A percentile compares a stretch with the other conserved stretches of the same genome.
These are phyloP conservation scores for Pinus albicaulis DNA, from an alignment of 75 land plant genomes.

Conservation along the genomic window DNA sequence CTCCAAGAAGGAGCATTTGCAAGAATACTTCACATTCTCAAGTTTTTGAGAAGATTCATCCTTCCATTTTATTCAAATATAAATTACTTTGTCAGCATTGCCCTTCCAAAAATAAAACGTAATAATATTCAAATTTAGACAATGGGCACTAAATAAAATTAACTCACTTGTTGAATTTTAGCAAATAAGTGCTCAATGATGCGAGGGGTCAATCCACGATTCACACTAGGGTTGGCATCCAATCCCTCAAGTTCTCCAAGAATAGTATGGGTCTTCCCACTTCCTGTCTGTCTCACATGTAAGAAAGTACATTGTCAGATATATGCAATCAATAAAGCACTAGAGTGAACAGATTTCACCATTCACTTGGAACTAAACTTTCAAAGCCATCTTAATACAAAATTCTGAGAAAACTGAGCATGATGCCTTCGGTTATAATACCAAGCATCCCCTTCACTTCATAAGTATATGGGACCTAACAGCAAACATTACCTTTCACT, in stretches of 20 bases:
- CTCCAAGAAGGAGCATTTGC: conserved; percentile 53
- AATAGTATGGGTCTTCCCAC: conserved; percentile 39
- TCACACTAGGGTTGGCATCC: conserved; percentile 12
- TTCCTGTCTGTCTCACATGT: conserved; percentile 30
- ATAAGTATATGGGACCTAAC: too few relatives aligned
- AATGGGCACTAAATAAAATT: not conserved
- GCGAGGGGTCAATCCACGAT: conserved; percentile 40
- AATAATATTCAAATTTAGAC: not conserved
- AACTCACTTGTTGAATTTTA: conserved; percentile 25
- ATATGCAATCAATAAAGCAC: not conserved
- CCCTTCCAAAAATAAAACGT: not conserved
- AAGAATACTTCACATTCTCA: conserved; percentile 36
- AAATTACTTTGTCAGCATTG: not conserved
- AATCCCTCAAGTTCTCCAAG: conserved; percentile 32
- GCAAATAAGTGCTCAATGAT: conserved; percentile 40
- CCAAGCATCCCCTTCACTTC: too few relatives aligned
- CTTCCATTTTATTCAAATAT: conserved; percentile 14
- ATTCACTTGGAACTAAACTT: conserved; percentile 1
- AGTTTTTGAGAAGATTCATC: conserved; percentile 29
- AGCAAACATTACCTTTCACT: too few relatives aligned
- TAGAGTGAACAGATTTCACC: not conserved
- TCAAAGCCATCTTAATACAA: too few relatives aligned
- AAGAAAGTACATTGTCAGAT: not conserved
- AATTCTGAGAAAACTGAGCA: too few relatives aligned
- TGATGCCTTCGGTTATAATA: too few relatives aligned